Conservation (phyloP, 345 rosid species). For the Leavenworthia alabamica region DNA sequence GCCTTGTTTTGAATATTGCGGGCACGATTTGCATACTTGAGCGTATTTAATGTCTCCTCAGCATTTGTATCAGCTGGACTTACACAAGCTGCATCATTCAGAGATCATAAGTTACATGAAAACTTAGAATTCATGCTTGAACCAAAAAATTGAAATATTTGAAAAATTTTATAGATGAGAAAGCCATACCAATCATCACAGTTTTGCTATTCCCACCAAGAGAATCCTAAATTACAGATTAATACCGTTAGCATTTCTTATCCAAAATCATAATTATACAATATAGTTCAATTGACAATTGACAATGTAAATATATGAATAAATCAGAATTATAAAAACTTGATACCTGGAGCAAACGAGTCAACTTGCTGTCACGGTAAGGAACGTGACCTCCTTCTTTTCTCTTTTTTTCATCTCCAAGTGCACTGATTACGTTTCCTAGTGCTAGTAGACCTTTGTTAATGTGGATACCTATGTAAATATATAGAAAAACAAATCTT, state of each 20-base stretch:
- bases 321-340: not conserved
- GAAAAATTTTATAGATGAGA: not conserved
- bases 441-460: slow-evolving; percentile 92
- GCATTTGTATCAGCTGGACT: slow-evolving; percentile 99
- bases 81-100: slow-evolving; percentile 65
- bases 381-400: slow-evolving; percentile 98
- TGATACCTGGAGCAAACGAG: slow-evolving; percentile 83
- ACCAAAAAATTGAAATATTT: not conserved
- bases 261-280: not conserved
- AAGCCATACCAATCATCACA: slow-evolving; percentile 85
- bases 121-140: slow-evolving; percentile 3
- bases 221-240: slow-evolving; percentile 59
- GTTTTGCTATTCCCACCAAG: slow-evolving; percentile 99
- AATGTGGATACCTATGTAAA: slow-evolving; percentile 67
- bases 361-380: slow-evolving; percentile 97
- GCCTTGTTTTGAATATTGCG: slow-evolving; percentile 98
- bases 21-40: slow-evolving; percentile 96
- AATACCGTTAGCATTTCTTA: not conserved
- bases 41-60: slow-evolving; percentile 91
- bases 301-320: not conserved
- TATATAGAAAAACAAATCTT: not conserved
- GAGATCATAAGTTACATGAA: not conserved
- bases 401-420: slow-evolving; percentile 91
- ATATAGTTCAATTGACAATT: not conserved
- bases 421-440: slow-evolving; percentile 92